Base-by-base conservation (phyloP, 2,329 filamentous ascomycete species). In the Lachnellula occidentalis region DNA sequence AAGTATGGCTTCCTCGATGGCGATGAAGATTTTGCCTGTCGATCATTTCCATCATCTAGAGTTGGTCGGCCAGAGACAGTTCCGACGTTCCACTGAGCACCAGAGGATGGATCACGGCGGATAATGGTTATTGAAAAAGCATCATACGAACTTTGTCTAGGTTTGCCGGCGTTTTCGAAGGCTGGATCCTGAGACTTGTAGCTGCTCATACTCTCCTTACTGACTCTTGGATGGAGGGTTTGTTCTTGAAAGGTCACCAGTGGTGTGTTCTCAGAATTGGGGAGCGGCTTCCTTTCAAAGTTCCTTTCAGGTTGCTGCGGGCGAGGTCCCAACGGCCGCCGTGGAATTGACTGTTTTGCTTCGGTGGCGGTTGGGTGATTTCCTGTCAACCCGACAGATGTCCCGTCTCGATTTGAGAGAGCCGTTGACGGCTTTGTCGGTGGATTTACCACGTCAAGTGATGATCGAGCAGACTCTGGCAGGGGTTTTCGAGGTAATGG, bases 31-130 rank as follows among this genome's bases (percentile, higher is more conserved):
- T 37, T 57, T 42, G 24, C 31, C 58, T 53, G 36, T 66, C 64
- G 43, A 70, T 72, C 42, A 34, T 57, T 53, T 45, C 43, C 45
- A 39, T 62, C 55, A 15, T 55, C 54, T 36, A 22, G 15, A 43
- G 53, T 34, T 12, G 65, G 61, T 19, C 51, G 43, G 24, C 66
- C 66, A 49, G 77, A 78, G 48, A 90, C 78, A 52, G 77, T 83
- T 21, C 84, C 88, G 12, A 91, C 78, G 65, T 91, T 91, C 86
- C 87, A 90, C 68, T 91, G 88, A 52, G 76, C 77, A 7, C 83
- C 82, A 8, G 84, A 81, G 21, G 78, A 76, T 1, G 86, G 86
- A 66, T 91, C 85, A 59, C 87, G 81, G n/a, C 88, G 83, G 63
- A 91, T 90, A 14, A 92, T 70, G 0, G 82, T 70, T 55, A 70